phyloP scores from a whole-genome alignment of 2,329 filamentous ascomycete species.

The Pseudopyricularia cyperi region DNA sequence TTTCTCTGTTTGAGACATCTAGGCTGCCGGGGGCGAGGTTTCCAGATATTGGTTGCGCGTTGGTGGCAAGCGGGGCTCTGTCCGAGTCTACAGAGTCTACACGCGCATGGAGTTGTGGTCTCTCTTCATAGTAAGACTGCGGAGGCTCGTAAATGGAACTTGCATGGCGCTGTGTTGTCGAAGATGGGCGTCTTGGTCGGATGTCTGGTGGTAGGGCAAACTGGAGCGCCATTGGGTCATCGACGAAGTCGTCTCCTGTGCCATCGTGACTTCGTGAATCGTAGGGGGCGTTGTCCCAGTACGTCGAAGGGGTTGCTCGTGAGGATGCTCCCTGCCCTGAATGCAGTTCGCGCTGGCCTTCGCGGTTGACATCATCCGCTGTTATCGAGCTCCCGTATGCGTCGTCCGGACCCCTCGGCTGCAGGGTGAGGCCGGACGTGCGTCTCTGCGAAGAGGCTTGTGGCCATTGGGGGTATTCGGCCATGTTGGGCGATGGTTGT shows the following conservation, averaged over 20 bases:
- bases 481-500: slow-evolving; percentile 13
- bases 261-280: slow-evolving; percentile 20
- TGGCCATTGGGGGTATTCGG: slow-evolving; percentile 4
- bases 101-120: slow-evolving; percentile 17
- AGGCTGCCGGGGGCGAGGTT: slow-evolving; percentile 25
- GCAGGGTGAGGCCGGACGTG: too few relatives aligned
- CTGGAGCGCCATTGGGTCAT: slow-evolving; percentile 36
- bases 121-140: slow-evolving; percentile 28
- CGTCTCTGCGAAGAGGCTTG: slow-evolving; percentile 15
- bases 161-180: neutral
- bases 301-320: slow-evolving; percentile 21
- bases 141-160: slow-evolving; percentile 14
- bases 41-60: slow-evolving; percentile 41
- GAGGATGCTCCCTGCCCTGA: neutral
- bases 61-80: slow-evolving; percentile 41
- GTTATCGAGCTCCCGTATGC: neutral
- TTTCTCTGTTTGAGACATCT: slow-evolving; percentile 33
- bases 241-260: neutral
- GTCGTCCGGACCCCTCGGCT: neutral
- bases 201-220: slow-evolving; percentile 42
- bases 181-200: slow-evolving; percentile 16
- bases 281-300: slow-evolving; percentile 36
- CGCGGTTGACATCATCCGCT: neutral
- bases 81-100: slow-evolving; percentile 41
- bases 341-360: neutral